Base-by-base conservation (phyloP, 495 filamentous ascomycete genomes). In the Cercophora scortea region DNA sequence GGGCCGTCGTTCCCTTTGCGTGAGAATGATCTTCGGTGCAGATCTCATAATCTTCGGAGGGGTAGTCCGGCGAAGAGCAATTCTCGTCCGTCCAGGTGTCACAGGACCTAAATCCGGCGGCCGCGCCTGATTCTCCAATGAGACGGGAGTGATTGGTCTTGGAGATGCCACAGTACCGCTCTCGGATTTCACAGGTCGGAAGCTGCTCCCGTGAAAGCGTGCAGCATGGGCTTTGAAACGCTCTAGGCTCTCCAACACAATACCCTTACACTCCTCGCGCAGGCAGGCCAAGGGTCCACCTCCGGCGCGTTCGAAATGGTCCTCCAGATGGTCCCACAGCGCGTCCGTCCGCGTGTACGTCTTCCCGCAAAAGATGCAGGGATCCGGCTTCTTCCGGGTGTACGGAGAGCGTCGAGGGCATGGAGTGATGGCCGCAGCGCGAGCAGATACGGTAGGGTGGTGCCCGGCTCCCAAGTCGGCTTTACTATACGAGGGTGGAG, bases 321-420 rank as follows among this genome's bases (percentile, higher is more conserved):
- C n/a, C 35, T 55, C 46, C 32, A 49, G 52, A 42, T 55, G 52
- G 17, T 50, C 46, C 52, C 52, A 55, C 52, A 55, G 45, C 34
- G 11, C 46, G 38, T 36, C 15, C 43, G 35, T 55, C 46, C 52
- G 52, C 6, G 52, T 55, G 40, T 49, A 55, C 40, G 7, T 32
- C 46, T 55, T 55, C 45, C 52, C 52, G 52, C 52, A 55, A 42
- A 55, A 55, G 45, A 55, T 55, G 39, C 52, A 55, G 16, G 52
- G 46, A 1, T 53, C 48, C 48, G 48, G 48, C 48, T 42, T 50
- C 38, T 50, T 50, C 18, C 48, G 48, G 33, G 48, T 32, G 38
- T 42, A 50, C 19, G 25, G 46, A 50, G 48, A 42, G 48, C 48
- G 48, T 17, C 38, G 48, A 42, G 4, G 48, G 38, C 7, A 3